A percentile compares a stretch with the other conserved stretches of the same genome.
Conservation (phyloP, 2,329 filamentous ascomycete genomes). For the Aspergillus jensenii region DNA sequence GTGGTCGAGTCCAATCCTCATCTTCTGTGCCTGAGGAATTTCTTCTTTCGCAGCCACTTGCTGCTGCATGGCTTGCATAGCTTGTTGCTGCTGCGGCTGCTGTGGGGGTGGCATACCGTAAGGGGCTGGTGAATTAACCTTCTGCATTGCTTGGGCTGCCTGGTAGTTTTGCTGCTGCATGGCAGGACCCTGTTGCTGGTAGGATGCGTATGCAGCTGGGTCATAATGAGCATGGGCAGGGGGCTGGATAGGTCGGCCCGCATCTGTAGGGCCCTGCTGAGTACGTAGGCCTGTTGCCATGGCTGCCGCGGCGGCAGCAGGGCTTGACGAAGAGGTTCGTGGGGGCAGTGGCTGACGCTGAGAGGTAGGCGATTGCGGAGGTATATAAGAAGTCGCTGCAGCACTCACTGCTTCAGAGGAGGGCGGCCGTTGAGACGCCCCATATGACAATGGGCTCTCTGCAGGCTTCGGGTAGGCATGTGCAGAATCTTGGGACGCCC, state of each 20-base stretch:
- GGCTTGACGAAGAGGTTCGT: constrained; percentile 51
- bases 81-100: constrained; percentile 16
- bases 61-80: constrained; percentile 22
- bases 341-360: constrained; percentile 47
- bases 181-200: constrained; percentile 26
- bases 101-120: constrained; percentile 28
- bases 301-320: constrained; percentile 50
- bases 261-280: constrained; percentile 41
- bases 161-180: constrained; percentile 21
- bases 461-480: constrained; percentile 38
- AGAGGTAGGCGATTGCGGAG: constrained; percentile 47
- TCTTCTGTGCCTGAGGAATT: constrained; percentile 30
- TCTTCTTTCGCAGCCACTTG: constrained; percentile 30
- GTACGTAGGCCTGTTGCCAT: constrained; percentile 49
- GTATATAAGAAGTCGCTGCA: constrained; percentile 42
- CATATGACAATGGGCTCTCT: constrained; percentile 33
- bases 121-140: constrained; percentile 18
- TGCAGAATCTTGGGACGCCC: constrained; percentile 44
- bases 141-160: constrained; percentile 25
- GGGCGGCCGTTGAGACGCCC: constrained; percentile 34
- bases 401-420: constrained; percentile 45
- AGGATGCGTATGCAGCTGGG: constrained; percentile 42
- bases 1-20: constrained; percentile 91
- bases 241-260: constrained; percentile 39
- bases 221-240: constrained; percentile 49